A percentile compares a stretch with the other conserved stretches of the same genome.
These are phyloP conservation scores for Colletotrichum lentis DNA, from an alignment of 2,329 filamentous ascomycete genomes.

Conservation along the genomic window DNA sequence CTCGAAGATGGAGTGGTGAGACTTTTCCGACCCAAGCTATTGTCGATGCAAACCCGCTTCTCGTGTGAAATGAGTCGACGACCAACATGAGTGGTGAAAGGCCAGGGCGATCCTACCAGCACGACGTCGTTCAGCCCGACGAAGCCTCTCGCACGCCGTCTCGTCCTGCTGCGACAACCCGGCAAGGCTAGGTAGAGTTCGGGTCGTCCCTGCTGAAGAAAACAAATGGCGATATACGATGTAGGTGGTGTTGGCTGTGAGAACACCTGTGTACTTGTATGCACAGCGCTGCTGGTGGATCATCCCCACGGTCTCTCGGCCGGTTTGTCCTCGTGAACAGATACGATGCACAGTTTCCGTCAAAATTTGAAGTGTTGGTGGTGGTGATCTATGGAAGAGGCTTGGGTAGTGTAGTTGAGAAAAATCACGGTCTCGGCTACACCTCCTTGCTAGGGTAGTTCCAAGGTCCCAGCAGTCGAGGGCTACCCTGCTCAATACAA, in stretches of 20 bases:
- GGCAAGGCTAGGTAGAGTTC: slow-evolving; percentile 11
- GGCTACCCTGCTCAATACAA: not conserved
- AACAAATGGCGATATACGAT: not conserved
- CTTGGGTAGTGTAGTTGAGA: not conserved
- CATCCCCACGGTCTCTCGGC: not conserved
- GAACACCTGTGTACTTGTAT: not conserved
- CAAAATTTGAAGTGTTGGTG: not conserved
- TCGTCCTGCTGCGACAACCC: slow-evolving; percentile 1
- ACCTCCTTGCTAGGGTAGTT: not conserved
- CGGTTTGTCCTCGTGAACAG: not conserved
- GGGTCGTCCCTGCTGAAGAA: not conserved
- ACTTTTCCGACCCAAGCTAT: not conserved
- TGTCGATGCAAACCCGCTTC: not conserved
- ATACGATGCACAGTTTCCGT: not conserved
- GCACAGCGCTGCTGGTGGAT: not conserved
- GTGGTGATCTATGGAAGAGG: not conserved
- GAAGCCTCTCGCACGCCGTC: not conserved
- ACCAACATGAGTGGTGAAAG: not conserved
- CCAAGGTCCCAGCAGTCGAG: not conserved
- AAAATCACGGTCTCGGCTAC: not conserved
- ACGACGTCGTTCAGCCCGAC: not conserved
- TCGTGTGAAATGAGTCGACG: not conserved
- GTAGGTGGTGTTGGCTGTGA: no score
- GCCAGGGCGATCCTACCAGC: not conserved
- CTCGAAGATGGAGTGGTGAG: not conserved